Percentiles rank a stretch among this genome's conserved stretches.
Evolutionary conservation across 345 rosid genomes (phyloP).

Genomic region (Barbarea vulgaris): DNA sequence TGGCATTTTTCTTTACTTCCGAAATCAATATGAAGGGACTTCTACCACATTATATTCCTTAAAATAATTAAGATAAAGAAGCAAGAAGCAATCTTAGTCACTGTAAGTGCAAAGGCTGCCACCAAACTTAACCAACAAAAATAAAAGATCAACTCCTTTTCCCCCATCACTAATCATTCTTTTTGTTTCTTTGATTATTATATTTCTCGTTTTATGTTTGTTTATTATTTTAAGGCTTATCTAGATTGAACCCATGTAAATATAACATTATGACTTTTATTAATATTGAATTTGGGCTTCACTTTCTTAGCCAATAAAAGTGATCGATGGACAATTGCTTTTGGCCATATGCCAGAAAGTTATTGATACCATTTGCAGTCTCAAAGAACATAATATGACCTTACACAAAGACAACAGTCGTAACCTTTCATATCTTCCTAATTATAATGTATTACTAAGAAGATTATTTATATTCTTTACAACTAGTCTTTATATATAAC

Average conservation of each 20-base stretch:
- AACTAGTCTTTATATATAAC: constrained; percentile 3
- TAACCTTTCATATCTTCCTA: constrained; percentile 17
- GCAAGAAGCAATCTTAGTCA: constrained; percentile 37
- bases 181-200: constrained; percentile 24
- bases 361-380: constrained; percentile 24
- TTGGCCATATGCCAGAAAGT: constrained; percentile 33
- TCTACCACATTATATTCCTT: background rate
- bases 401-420: constrained; percentile 35
- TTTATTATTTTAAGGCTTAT: constrained; percentile 36
- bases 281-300: constrained; percentile 15
- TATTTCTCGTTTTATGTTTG: constrained; percentile 6
- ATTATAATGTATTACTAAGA: constrained; percentile 14
- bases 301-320: constrained; percentile 22
- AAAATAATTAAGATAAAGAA: constrained; percentile 10
- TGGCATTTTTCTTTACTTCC: background rate
- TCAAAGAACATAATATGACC: constrained; percentile 30
- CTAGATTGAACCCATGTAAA: constrained; percentile 35
- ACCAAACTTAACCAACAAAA: constrained; percentile 37
- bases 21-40: constrained; percentile 9
- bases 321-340: constrained; percentile 25
- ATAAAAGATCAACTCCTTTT: constrained; percentile 21
- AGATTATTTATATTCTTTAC: background rate
- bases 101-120: constrained; percentile 39
- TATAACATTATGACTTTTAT: constrained; percentile 27
- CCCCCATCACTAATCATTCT: constrained; percentile 40